These are phyloP conservation scores for Dactylis glomerata DNA, from an alignment of 176 grass and related monocot species.

Conservation along the genomic window DNA sequence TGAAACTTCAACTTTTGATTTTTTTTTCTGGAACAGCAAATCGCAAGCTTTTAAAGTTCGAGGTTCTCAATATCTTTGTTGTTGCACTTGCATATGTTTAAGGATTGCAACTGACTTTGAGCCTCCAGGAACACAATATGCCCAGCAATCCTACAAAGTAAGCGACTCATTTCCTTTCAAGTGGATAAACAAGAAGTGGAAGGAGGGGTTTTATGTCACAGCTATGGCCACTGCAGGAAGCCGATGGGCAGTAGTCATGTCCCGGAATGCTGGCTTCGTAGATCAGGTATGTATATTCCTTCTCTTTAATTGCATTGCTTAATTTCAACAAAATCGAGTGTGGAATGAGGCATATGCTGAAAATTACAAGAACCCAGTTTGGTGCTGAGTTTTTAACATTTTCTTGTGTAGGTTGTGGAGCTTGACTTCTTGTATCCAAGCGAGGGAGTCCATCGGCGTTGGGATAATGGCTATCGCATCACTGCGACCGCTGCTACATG, in stretches of 20 bases:
- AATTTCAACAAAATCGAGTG: not conserved
- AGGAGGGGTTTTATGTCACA: slow-evolving; percentile 86
- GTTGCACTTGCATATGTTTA: slow-evolving; percentile 8
- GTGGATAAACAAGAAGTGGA: slow-evolving; percentile 99
- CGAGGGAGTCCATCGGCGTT: slow-evolving; percentile 88
- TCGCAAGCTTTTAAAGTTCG: not conserved
- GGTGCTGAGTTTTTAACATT: slow-evolving; percentile 24
- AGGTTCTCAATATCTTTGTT: slow-evolving; percentile 16
- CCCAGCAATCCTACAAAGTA: slow-evolving; percentile 96
- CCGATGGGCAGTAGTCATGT: slow-evolving; percentile 89
- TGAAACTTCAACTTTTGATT: not conserved
- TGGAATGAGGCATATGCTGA: not conserved
- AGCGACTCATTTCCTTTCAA: slow-evolving; percentile 92
- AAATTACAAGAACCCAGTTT: not conserved
- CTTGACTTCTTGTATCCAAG: slow-evolving; percentile 97
- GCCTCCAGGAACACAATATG: slow-evolving; percentile 71
- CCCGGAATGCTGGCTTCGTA: slow-evolving; percentile 81
- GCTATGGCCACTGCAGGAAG: slow-evolving; percentile 88
- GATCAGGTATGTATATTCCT: slow-evolving; percentile 52
- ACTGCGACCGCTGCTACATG: slow-evolving; percentile 83
- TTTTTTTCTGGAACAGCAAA: not conserved
- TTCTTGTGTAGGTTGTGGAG: slow-evolving; percentile 71
- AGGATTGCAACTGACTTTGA: slow-evolving; percentile 36
- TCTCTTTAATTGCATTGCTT: not conserved
- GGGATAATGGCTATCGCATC: slow-evolving; percentile 83